Base-by-base conservation (phyloP, 176 grass and related monocot species). In the Rhipidocladum racemiflorum region DNA sequence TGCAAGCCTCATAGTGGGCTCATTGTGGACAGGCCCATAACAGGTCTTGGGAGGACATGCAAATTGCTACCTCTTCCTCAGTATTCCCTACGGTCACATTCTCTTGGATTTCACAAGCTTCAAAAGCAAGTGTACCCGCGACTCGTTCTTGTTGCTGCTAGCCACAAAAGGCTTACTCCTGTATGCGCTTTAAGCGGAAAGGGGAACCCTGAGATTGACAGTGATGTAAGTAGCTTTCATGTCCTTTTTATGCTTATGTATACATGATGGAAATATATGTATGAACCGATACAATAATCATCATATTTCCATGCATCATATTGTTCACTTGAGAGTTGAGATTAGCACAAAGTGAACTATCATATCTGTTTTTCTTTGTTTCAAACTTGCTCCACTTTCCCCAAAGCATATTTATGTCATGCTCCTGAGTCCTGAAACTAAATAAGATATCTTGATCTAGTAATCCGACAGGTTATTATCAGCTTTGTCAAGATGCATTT, bases 1-100 rank as follows among this genome's bases (percentile, higher is more conserved):
- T 94, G 84, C 74, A 94, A 87, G 70, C 92, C 89, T 68, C 84
- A 86, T 21, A 84, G 57, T 83, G 80, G 80, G 50, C 76, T 86
- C 66, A 80, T 84, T 83, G 79, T 74, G 76, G 80, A 86, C 44
- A 91, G 23, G 35, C 83, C 85, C 20, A 49, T 84, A 24, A 48
- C 62, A 36, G 82, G 92, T 66, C 83, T 86, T 32, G 86, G 83
- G 74, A 83, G 43, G 79, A 86, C 59, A 10, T 43, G 39, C 61
- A 75, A 36, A 44, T 84, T 84, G 53, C 71, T 67, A 40, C 71
- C 81, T 56, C 34, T 38, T 36, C 2, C 65, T 55, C 64, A 80
- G 65, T 83, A 73, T 85, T 83, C 89, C 32, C 61, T 88, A 48
- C 40, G 61, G 27, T 69, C 87, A 62, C 77, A 65, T 75, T 38